Evolutionary conservation across 257 asterid genomes (phyloP), one percentile per base, ranked within the genome.

Genomic region (Solanum phureja): DNA sequence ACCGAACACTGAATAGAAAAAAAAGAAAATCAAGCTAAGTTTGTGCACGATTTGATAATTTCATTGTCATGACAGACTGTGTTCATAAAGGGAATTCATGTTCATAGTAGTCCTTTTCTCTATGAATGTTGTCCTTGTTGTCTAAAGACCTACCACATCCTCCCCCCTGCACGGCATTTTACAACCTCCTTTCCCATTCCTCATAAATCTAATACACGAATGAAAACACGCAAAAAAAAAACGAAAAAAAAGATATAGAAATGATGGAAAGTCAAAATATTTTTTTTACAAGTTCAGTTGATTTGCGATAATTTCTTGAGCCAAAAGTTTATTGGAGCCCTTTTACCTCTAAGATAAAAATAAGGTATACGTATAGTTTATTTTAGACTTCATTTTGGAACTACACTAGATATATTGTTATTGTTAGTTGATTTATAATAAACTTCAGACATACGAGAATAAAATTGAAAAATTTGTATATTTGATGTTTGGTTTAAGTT

Each of bases 41-140:
- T 38, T 6, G 83, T 27, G 24, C 21, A 38, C 29, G 33, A 21
- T 82, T 49, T 82, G 19, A 49, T 29, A 8, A 49, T 16, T 49
- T 82, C 85, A 49, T 49, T 16, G 40, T 81, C 85, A 81, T 18
- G 85, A 81, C 85, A 81, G 85, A 81, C 69, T 81, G 44, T 11
- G 24, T 44, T 44, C 37, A 79, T 77, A 7, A 77, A 42, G 64
- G 24, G 66, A 42, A 40, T 77, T 77, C 13, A 77, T 79, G 38
- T 29, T 81, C 37, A 44, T 81, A 81, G 69, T 81, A 79, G 85
- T 81, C 68, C 27, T 29, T 81, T 81, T 81, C 68, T 27, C 18
- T 81, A 44, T 81, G 68, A 81, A 46, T 46, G 85, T 62, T 34
- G 85, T 29, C 85, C 69, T 81, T 81, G 44, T 49, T 46, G 44